Evolutionary conservation across 257 asterid species (phyloP).

Genomic region (Forsythia viridissima): DNA sequence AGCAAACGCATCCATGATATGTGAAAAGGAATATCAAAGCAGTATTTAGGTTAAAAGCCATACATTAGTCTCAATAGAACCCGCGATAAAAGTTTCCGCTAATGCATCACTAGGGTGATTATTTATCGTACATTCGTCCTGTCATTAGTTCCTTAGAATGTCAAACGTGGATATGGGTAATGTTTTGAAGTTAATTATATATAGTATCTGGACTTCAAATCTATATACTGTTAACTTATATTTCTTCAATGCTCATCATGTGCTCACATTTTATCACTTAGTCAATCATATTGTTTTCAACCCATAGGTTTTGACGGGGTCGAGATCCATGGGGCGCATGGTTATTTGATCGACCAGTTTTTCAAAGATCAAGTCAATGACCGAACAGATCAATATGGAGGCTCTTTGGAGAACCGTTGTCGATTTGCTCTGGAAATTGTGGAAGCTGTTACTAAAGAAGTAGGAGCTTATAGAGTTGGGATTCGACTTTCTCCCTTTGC

Average conservation of each 20-base stretch:
- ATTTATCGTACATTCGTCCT: background rate
- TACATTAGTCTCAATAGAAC: background rate
- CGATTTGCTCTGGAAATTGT: constrained; percentile 58
- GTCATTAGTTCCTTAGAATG: background rate
- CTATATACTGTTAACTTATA: background rate
- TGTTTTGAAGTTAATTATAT: background rate
- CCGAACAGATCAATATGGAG: constrained; percentile 70
- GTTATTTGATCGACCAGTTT: constrained; percentile 70
- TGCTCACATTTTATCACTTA: background rate
- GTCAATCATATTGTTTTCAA: background rate
- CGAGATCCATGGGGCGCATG: constrained; percentile 77
- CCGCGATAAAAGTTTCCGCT: background rate
- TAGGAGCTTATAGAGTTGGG: constrained; percentile 63
- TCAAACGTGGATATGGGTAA: background rate
- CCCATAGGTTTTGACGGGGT: constrained; percentile 71
- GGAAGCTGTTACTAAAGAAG: constrained; percentile 46
- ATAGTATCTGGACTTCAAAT: background rate
- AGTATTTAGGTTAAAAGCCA: background rate
- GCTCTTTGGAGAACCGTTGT: constrained; percentile 67
- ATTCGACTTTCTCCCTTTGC: constrained; percentile 72
- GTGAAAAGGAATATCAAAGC: background rate
- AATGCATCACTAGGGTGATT: background rate
- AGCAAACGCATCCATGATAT: background rate
- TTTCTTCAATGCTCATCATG: background rate
- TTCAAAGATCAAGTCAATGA: constrained; percentile 67